These are phyloP conservation scores for Monosporozyma aerobia DNA, from an alignment of 805 yeast genomes.

Conservation along the genomic window DNA sequence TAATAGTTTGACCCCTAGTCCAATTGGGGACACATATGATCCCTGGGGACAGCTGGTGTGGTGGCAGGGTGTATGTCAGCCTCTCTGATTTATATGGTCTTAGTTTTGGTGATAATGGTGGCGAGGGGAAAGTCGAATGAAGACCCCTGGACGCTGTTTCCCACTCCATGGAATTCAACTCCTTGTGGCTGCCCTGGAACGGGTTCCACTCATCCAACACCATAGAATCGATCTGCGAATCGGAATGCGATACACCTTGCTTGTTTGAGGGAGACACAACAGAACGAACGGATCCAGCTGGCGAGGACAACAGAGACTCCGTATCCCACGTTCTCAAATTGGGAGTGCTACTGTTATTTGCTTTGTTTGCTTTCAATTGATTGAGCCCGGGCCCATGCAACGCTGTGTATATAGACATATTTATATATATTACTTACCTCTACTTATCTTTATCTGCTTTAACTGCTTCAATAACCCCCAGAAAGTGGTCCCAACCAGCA, in stretches of 20 bases:
- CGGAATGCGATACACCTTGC: neutral
- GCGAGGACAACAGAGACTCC: neutral
- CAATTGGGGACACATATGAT: constrained; percentile 11
- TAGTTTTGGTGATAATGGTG: constrained; percentile 27
- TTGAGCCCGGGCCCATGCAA: neutral
- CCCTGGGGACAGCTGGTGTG: too few relatives aligned
- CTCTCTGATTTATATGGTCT: neutral
- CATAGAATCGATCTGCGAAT: constrained; percentile 9
- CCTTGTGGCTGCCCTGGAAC: neutral
- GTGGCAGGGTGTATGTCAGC: too few relatives aligned
- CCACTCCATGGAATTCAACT: neutral
- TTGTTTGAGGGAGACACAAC: too few relatives aligned
- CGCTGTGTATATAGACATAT: neutral
- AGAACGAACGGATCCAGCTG: too few relatives aligned
- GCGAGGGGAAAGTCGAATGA: constrained; percentile 19
- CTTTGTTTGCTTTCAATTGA: neutral
- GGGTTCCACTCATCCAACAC: neutral
- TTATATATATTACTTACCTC: too few relatives aligned
- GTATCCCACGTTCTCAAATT: neutral
- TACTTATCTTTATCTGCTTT: too few relatives aligned
- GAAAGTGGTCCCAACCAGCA: neutral
- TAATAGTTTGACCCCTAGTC: constrained; percentile 12
- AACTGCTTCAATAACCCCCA: too few relatives aligned
- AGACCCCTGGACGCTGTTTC: constrained; percentile 7
- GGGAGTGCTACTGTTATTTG: neutral